Base-by-base conservation (phyloP, 2,329 filamentous ascomycete species). In the Fusarium pseudograminearum region DNA sequence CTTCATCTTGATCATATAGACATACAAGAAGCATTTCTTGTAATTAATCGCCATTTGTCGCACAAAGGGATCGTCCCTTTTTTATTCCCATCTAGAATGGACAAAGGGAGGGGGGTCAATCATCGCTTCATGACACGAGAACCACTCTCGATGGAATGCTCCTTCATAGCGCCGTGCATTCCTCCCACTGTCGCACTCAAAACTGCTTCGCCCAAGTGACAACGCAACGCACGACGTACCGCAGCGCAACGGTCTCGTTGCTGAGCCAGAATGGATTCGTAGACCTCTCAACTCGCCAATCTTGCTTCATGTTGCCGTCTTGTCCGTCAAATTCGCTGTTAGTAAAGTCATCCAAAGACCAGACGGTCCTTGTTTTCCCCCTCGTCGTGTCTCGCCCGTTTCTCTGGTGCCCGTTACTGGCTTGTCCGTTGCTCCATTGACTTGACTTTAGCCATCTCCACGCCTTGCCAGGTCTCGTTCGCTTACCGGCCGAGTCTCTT, bases 161-260 rank as follows among this genome's bases (percentile, higher is more conserved):
- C 65, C 54, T 64, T 68, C 72, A 73, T 71, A 68, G 73, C 62
- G 71, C 66, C 69, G 61, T 65, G 59, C 74, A 76, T 76, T 76
- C 74, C 74, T 73, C 67, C 58, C 71, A 40, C 51, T 47, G 60
- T 62, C 57, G 57, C 66, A 64, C 65, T 44, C 67, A 63, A 57
- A 57, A 70, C 58, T 54, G 54, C 59, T 54, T 66, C 61, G 15
- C 36, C 57, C 60, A 62, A 62, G 60, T 62, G 61, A 55, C 57
- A 62, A 61, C 59, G 31, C 46, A 42, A 24, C 40, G 34, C 40
- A 46, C 36, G 9, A 14, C 8, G 16, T 8, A 36, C 16, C 9
- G 11, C 51, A 64, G 54, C 31, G 67, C 69, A 73, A 73, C 71
- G 67, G 66, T 57, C 61, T 63, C 62, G 71, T 73, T 73, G 70